phyloP scores from a whole-genome alignment of 139 green algal species.

The Picochlorum sp. region DNA sequence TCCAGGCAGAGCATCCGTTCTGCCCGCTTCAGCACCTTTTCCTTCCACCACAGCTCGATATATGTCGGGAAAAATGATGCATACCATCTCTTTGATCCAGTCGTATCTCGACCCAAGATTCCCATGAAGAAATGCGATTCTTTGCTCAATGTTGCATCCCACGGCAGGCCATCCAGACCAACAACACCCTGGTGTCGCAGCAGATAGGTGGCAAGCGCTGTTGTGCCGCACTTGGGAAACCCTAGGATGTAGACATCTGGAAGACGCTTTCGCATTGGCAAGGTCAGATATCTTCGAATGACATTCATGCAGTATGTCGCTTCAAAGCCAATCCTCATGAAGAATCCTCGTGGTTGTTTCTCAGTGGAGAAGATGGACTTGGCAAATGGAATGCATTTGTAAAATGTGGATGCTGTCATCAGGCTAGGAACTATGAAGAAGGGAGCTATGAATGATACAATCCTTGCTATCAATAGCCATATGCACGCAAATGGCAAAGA shows the following conservation, averaged over 20 bases:
- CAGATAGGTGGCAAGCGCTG: slow-evolving; percentile 57
- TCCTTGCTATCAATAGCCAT: slow-evolving; percentile 30
- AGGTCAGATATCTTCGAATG: slow-evolving; percentile 46
- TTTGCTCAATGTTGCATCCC: slow-evolving; percentile 63
- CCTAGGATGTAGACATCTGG: slow-evolving; percentile 71
- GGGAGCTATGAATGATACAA: slow-evolving; percentile 23
- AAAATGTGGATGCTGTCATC: slow-evolving; percentile 33
- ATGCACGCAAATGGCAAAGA: slow-evolving; percentile 20
- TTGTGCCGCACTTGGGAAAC: slow-evolving; percentile 68
- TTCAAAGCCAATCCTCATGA: slow-evolving; percentile 50
- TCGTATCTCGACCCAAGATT: slow-evolving; percentile 36
- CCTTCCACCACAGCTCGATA: slow-evolving; percentile 35
- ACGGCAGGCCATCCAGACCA: slow-evolving; percentile 49
- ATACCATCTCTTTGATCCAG: slow-evolving; percentile 44
- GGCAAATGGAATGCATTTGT: slow-evolving; percentile 65
- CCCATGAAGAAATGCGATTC: slow-evolving; percentile 72
- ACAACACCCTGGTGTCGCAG: slow-evolving; percentile 50
- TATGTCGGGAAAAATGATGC: slow-evolving; percentile 71
- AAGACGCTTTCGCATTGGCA: slow-evolving; percentile 55
- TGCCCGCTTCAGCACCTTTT: slow-evolving; percentile 13
- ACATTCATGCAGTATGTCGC: slow-evolving; percentile 55
- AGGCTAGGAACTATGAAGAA: slow-evolving; percentile 20
- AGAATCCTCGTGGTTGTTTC: slow-evolving; percentile 23
- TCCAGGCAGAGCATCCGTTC: slow-evolving; percentile 64
- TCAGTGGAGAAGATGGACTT: slow-evolving; percentile 37